Base-by-base conservation (phyloP, 768 basidiomycete species). In the Thelephora ganbajun region DNA sequence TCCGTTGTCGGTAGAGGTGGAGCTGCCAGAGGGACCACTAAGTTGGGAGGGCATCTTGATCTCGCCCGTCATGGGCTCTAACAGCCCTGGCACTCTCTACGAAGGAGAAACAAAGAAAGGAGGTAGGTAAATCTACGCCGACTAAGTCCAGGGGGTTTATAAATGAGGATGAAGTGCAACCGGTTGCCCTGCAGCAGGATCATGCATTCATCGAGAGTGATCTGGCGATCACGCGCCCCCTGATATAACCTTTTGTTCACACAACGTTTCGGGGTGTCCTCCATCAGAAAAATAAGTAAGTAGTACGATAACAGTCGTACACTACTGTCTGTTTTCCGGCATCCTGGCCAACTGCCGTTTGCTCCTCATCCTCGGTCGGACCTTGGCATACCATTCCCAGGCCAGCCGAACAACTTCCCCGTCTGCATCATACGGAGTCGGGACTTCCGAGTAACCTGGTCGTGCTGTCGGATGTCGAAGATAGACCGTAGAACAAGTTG, bases 391-490 rank as follows among this genome's bases (percentile, higher is more conserved):
- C 88, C 89, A 97, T 65, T 94, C 94, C 96, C 96, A 99, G 2
- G 89, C 83, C 49, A 89, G 74, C 49, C 89, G 80, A 51, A 98
- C 75, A 11, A 96, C 71, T 53, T 93, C 87, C 14, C 96, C 96
- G 57, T 96, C 93, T 0, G 96, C 92, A 52, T 93, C 90, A 63
- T 85, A 98, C 2, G 96, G 96, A 3, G 87, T 88, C 5, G 94
- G 90, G 34, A 99, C 84, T 63, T 99, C 96, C 13, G 84, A 88
- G 66, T 94, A 92, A 5, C 87, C 87, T 0, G 92, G 89, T n/a
- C 91, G 79, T 0, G 94, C 96, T 0, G 93, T 96, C 6, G 96
- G 96, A 57, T 98, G 91, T 34, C 96, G 86, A 30, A 98, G 77
- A 61, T 94, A 98, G 45, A 97, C 70, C 12, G 82, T 83, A 1